Conservation (phyloP, 257 asterid species). For the Primulina tabacum region DNA sequence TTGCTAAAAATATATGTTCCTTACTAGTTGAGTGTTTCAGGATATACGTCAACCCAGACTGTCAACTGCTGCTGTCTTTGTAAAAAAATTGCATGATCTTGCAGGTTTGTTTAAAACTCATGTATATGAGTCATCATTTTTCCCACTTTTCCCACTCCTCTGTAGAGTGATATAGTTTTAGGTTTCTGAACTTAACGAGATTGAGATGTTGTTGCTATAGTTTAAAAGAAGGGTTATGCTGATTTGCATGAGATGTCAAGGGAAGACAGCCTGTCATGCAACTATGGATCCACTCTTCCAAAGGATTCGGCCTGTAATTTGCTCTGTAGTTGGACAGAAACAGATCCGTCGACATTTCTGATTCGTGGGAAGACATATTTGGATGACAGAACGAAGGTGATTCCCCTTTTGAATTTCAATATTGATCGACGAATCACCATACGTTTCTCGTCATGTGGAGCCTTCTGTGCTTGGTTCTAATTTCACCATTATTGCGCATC, state of each 20-base stretch:
- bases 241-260: slow-evolving; percentile 82
- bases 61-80: slow-evolving; percentile 91
- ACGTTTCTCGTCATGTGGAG: slow-evolving; percentile 5
- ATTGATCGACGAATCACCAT: slow-evolving; percentile 2
- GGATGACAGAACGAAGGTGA: slow-evolving; percentile 85
- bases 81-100: slow-evolving; percentile 85
- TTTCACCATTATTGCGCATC: background rate
- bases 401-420: slow-evolving; percentile 13
- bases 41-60: slow-evolving; percentile 75
- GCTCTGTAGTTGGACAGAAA: slow-evolving; percentile 84
- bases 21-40: slow-evolving; percentile 38
- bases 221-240: slow-evolving; percentile 86
- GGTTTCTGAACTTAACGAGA: slow-evolving; percentile 22
- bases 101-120: slow-evolving; percentile 57
- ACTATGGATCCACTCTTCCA: slow-evolving; percentile 84
- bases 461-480: slow-evolving; percentile 12
- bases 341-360: slow-evolving; percentile 82
- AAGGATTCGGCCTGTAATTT: slow-evolving; percentile 71
- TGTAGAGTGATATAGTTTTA: slow-evolving; percentile 14
- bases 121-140: slow-evolving; percentile 11
- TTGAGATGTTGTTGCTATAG: slow-evolving; percentile 45
- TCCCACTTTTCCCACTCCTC: slow-evolving; percentile 13
- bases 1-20: slow-evolving; percentile 14
- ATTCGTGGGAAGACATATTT: slow-evolving; percentile 93
- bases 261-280: slow-evolving; percentile 69